Percentiles rank a stretch among this genome's conserved stretches.
These are phyloP conservation scores for Phytophthora litchii DNA, from an alignment of 352 stramenopile species.

Conservation along the genomic window DNA sequence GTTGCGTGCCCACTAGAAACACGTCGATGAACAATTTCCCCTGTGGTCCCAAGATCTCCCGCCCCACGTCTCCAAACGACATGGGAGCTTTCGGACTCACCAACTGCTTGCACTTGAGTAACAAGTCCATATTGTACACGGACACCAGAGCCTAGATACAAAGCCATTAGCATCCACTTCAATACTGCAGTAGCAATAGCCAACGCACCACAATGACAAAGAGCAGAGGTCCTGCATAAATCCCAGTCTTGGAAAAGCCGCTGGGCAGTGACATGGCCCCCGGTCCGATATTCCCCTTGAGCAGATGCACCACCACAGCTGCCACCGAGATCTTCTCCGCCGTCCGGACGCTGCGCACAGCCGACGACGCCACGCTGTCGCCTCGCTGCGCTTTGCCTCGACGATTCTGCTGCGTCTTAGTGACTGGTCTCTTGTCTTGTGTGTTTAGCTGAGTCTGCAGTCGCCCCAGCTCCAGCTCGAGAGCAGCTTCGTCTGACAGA, in stretches of 20 bases:
- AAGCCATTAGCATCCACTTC: not conserved
- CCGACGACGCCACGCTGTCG: conserved; percentile 24
- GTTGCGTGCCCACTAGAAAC: conserved; percentile 78
- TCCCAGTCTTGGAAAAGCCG: conserved; percentile 76
- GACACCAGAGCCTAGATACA: conserved; percentile 60
- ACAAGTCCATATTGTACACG: conserved; percentile 86
- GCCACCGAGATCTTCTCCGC: conserved; percentile 59
- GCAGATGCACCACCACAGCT: conserved; percentile 67
- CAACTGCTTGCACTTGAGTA: conserved; percentile 68
- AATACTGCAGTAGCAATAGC: not conserved
- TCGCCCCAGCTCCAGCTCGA: conserved; percentile 22
- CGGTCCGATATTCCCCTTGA: conserved; percentile 81
- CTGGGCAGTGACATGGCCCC: conserved; percentile 81
- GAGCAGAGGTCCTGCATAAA: conserved; percentile 61
- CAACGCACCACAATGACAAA: conserved; percentile 62
- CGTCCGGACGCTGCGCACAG: conserved; percentile 9
- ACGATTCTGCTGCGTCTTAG: not conserved
- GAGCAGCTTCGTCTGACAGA: conserved; percentile 4
- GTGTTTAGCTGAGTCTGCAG: conserved; percentile 5
- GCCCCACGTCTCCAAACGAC: conserved; percentile 78
- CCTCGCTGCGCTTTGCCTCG: conserved; percentile 3
- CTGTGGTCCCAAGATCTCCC: conserved; percentile 58
- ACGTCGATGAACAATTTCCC: conserved; percentile 80
- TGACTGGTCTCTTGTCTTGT: not conserved
- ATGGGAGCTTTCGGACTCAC: conserved; percentile 59